Conservation (phyloP, 495 filamentous ascomycete species). For the Aspergillus biplanus region DNA sequence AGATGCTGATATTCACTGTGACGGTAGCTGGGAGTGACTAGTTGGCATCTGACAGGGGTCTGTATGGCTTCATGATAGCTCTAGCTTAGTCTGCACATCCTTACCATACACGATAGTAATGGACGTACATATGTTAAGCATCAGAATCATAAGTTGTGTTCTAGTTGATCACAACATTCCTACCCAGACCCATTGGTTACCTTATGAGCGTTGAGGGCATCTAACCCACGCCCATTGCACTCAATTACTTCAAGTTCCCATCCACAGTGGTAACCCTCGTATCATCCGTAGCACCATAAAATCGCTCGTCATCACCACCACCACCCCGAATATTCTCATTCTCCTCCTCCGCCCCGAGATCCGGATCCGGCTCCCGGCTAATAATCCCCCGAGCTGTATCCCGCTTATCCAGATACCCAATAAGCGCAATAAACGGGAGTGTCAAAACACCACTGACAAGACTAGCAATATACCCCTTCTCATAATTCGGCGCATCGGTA, state of each 20-base stretch:
- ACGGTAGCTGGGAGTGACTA: not conserved
- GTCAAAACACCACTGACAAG: slow-evolving; percentile 37
- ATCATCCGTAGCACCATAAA: not conserved
- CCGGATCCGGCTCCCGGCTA: slow-evolving; percentile 10
- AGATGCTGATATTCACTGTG: not conserved
- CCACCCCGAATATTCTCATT: not conserved
- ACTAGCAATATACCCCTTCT: slow-evolving; percentile 41
- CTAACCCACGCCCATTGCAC: no score
- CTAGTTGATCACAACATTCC: not conserved
- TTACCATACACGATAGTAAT: not conserved
- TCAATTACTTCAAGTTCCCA: not conserved
- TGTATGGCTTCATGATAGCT: not conserved
- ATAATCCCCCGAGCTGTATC: slow-evolving; percentile 34
- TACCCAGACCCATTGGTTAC: not conserved
- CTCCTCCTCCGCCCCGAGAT: not conserved
- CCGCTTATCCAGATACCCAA: slow-evolving; percentile 35
- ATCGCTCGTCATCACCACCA: not conserved
- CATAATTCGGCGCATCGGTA: slow-evolving; percentile 38
- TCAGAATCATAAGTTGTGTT: not conserved
- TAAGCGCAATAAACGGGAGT: slow-evolving; percentile 33
- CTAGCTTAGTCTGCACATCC: not conserved
- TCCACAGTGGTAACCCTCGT: not conserved
- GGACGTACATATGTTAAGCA: not conserved
- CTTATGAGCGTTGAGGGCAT: not conserved
- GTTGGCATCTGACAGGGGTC: not conserved